phyloP scores from a whole-genome alignment of 2,329 filamentous ascomycete species.

The Fusarium nelsonii region DNA sequence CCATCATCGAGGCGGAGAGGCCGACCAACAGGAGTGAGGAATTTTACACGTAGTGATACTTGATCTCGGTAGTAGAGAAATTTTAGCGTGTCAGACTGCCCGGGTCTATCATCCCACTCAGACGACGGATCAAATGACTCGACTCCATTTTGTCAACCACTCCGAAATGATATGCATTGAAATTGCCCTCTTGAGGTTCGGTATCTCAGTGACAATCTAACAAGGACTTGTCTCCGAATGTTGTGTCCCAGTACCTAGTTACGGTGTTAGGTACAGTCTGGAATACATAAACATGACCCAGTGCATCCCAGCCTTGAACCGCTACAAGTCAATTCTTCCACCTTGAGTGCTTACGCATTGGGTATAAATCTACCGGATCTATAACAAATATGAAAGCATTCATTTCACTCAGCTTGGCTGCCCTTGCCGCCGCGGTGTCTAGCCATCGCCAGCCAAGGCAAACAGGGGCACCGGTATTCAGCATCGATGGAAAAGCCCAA shows the following conservation, averaged over 20 bases:
- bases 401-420: not conserved
- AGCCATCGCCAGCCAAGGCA: not conserved
- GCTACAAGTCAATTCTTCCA: not conserved
- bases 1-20: no score
- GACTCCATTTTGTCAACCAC: not conserved
- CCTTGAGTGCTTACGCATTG: not conserved
- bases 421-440: not conserved
- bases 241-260: not conserved
- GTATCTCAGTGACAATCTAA: not conserved
- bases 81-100: no score
- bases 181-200: not conserved
- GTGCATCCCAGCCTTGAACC: no score
- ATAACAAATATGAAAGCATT: not conserved
- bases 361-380: not conserved
- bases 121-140: not conserved
- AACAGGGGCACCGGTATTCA: not conserved
- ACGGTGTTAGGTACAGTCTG: not conserved
- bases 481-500: not conserved
- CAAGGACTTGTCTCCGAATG: not conserved
- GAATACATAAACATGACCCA: not conserved
- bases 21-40: no score
- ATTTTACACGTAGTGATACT: not conserved
- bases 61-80: no score
- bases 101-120: not conserved
- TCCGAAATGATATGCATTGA: not conserved